A percentile compares a stretch with the other conserved stretches of the same genome.
These are phyloP conservation scores for Wickerhamiella pararugosa DNA, from an alignment of 1,139 yeast genomes.

Conservation along the genomic window DNA sequence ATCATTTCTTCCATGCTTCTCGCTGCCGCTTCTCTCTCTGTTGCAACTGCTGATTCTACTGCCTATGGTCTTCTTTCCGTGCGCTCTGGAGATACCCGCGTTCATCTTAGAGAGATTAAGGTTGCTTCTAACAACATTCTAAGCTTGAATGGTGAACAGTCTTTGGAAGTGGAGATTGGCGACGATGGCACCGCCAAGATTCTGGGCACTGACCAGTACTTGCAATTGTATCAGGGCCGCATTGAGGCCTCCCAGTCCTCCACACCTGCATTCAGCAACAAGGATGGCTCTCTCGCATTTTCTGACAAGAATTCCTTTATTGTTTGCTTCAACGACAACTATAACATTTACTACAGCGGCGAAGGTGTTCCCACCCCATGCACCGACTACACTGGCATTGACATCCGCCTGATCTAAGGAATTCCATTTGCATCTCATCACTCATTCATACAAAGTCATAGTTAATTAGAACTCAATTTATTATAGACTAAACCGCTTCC, in stretches of 20 bases:
- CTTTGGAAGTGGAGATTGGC: neutral
- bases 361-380: constrained; percentile 3
- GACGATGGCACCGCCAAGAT: constrained; percentile 1
- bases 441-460: no score
- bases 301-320: neutral
- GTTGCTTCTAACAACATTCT: constrained; percentile 3
- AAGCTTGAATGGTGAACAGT: neutral
- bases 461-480: no score
- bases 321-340: constrained; percentile 5
- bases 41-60: neutral
- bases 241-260: neutral
- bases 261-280: neutral
- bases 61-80: constrained; percentile 7
- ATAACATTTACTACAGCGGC: constrained; percentile 1
- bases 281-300: neutral
- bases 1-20: no score
- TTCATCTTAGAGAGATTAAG: constrained; percentile 4
- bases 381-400: constrained; percentile 3
- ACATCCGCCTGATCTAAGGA: neutral
- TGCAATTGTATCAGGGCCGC: neutral
- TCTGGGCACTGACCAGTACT: neutral
- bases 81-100: constrained; percentile 22
- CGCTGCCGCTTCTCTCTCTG: no score
- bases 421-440: no score
- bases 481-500: no score